A percentile compares a stretch with the other conserved stretches of the same genome.
Evolutionary conservation across 768 basidiomycete species (phyloP).

Genomic region (Kwoniella mangroviensis): DNA sequence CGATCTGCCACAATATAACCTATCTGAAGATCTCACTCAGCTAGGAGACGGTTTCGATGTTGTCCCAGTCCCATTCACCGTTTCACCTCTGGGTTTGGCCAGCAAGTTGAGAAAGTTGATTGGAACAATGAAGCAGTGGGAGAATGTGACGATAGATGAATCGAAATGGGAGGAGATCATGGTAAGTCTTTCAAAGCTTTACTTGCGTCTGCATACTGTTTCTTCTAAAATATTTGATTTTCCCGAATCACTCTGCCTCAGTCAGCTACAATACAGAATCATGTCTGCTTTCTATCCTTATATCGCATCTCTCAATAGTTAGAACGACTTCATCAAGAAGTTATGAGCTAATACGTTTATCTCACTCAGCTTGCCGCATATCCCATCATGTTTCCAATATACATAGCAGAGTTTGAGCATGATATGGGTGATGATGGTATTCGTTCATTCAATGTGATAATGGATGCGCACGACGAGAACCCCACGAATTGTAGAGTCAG

Average conservation of each 20-base stretch:
- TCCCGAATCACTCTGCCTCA: too few species aligned
- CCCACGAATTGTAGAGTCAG: constrained; percentile 41
- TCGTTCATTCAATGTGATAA: constrained; percentile 41
- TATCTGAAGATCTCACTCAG: constrained; percentile 42
- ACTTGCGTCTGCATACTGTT: neutral
- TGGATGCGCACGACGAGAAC: constrained; percentile 52
- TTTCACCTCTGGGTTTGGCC: constrained; percentile 43
- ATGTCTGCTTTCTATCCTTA: too few species aligned
- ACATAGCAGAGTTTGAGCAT: constrained; percentile 50
- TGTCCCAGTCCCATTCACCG: constrained; percentile 50
- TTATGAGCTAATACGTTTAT: neutral
- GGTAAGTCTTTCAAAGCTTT: constrained; percentile 26
- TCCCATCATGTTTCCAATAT: constrained; percentile 54
- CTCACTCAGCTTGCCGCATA: constrained; percentile 42
- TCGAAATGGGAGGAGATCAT: constrained; percentile 41
- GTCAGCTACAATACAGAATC: too few species aligned
- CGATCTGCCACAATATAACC: constrained; percentile 42
- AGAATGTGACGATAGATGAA: constrained; percentile 41
- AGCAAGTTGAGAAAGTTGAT: constrained; percentile 34
- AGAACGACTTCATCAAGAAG: too few species aligned
- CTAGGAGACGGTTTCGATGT: constrained; percentile 45
- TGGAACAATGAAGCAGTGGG: constrained; percentile 36
- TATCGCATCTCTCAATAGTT: too few species aligned
- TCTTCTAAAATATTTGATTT: too few species aligned
- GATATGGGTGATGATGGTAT: constrained; percentile 27